Evolutionary conservation across 306 rosid genomes (phyloP), one percentile per base, ranked within the genome.

Genomic region (Dalbergia oliveri): DNA sequence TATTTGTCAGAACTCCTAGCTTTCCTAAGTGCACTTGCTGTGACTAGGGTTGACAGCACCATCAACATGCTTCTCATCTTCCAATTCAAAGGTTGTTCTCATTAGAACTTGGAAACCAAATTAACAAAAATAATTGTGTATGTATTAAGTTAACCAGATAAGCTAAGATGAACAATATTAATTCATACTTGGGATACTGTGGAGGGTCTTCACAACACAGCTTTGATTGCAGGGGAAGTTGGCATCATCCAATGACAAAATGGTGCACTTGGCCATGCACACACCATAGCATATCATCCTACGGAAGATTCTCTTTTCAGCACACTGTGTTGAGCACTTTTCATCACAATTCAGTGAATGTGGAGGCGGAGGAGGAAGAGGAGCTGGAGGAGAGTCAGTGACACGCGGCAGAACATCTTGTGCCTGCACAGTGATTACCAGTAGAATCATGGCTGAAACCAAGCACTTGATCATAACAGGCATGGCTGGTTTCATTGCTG

Each of bases 371-470:
- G 58, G 21, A 69, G 26, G 19, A 11, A 47, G 41, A 45, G 19
- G 39, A 47, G 60, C 0, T 13, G 69, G 6, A 41, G 54, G 54
- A 41, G 72, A 41, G 51, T 41, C 54, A 5, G 15, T 16, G 8
- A 10, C 54, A 41, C 11, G 9, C 16, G 54, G 35, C 47, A 18
- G 31, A 65, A n/a, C 26, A 12, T 33, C 18, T 12, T 76, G 41
- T 51, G 81, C 73, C 35, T 77, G 81, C n/a, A 65, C 43, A 37
- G 66, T 4, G 18, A 66, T 23, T 50, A 58, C 33, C 19, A 64
- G 80, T 50, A 77, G 43, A 15, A 53, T 53, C 73, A 51, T 53
- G 61, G 35, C 11, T 11, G 61, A 67, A 66, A 51, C 44, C 51
- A 65, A 43, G 62, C 59, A 37, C 51, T 64, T 65, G 41, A 51